Conservation (phyloP, 306 rosid species). For the Oxytropis ochrocephala region DNA sequence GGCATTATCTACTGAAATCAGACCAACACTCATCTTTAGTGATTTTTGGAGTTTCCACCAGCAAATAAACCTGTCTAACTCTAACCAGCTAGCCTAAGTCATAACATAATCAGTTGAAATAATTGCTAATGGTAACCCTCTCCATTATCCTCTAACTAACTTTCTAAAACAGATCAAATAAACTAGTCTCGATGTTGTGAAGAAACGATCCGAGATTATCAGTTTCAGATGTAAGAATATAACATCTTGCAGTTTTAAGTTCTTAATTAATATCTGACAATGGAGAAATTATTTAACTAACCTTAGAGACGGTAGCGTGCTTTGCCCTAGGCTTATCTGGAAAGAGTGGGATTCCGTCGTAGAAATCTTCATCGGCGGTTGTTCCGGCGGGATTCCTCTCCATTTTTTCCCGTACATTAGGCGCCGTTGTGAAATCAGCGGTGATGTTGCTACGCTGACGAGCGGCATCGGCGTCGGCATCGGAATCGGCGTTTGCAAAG, state of each 20-base stretch:
- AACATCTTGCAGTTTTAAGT: not conserved
- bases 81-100: not conserved
- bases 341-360: slow-evolving; percentile 74
- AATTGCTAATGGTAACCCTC: not conserved
- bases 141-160: not conserved
- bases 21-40: not conserved
- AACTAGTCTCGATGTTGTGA: not conserved
- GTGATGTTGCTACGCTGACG: not conserved
- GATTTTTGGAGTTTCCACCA: not conserved
- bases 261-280: not conserved
- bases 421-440: not conserved
- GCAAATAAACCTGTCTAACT: not conserved
- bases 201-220: not conserved
- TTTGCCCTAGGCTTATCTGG: slow-evolving; percentile 42
- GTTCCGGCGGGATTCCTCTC: slow-evolving; percentile 19
- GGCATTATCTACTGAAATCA: not conserved
- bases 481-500: slow-evolving; percentile 2
- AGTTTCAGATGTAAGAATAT: not conserved
- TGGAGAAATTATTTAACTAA: not conserved
- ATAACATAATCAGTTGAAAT: not conserved
- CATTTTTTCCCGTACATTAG: slow-evolving; percentile 15
- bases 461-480: not conserved
- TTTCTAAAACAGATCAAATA: not conserved
- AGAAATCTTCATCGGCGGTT: slow-evolving; percentile 39
- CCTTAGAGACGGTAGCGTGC: slow-evolving; percentile 47